A percentile compares a stretch with the other conserved stretches of the same genome.
phyloP scores from a whole-genome alignment of 208 protist species.

The Balamuthia mandrillaris region DNA sequence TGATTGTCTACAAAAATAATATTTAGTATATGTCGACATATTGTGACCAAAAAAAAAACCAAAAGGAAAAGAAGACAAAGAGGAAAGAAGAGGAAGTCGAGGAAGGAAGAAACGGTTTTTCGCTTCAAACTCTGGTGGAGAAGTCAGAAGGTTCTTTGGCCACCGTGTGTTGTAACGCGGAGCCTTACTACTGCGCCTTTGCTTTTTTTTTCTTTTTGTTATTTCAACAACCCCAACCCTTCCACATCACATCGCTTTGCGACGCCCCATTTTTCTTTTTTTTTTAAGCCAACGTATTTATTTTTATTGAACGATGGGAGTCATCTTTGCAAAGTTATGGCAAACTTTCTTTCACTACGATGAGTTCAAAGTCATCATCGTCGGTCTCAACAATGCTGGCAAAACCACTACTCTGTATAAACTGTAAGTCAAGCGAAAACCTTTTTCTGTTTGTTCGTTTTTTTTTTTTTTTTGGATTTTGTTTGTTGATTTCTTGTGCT shows the following conservation, averaged over 20 bases:
- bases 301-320: not conserved
- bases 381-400: constrained; percentile 64
- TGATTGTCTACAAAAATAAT: too few relatives aligned
- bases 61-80: too few relatives aligned
- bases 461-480: not conserved
- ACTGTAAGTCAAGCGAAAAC: constrained; percentile 31
- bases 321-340: constrained; percentile 52
- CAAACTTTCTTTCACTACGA: constrained; percentile 51
- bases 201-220: not conserved
- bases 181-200: constrained; percentile 21
- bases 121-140: too few relatives aligned
- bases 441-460: not conserved
- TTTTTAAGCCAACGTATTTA: too few relatives aligned
- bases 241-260: too few relatives aligned
- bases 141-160: too few relatives aligned
- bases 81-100: too few relatives aligned
- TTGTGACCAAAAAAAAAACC: too few relatives aligned
- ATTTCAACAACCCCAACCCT: not conserved
- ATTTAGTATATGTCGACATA: too few relatives aligned
- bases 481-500: not conserved
- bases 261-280: too few relatives aligned
- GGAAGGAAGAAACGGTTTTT: too few relatives aligned
- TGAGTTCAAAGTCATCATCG: constrained; percentile 65
- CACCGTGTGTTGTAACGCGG: constrained; percentile 35
- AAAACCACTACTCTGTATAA: constrained; percentile 68